phyloP scores from a whole-genome alignment of 768 basidiomycete species.

The Mycena epipterygia region DNA sequence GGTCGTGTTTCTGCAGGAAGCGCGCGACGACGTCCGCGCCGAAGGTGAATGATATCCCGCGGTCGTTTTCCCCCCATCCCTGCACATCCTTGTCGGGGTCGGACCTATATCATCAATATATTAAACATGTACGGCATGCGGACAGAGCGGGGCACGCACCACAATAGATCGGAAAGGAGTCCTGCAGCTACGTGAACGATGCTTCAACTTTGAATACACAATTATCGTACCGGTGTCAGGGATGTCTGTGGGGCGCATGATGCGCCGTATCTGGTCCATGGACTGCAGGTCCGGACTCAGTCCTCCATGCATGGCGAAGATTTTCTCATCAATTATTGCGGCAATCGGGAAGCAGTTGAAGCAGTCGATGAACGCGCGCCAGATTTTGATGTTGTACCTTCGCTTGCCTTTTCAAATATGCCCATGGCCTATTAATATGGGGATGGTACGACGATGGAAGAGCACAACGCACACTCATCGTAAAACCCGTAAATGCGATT shows the following conservation, averaged over 20 bases:
- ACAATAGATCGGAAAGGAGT: neutral
- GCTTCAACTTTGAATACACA: neutral
- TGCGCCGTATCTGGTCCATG: slow-evolving; percentile 99
- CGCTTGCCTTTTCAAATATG: slow-evolving; percentile 84
- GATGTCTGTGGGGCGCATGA: slow-evolving; percentile 99
- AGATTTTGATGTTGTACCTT: slow-evolving; percentile 99
- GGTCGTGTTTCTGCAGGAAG: slow-evolving; percentile 99
- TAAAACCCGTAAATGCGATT: slow-evolving; percentile 28
- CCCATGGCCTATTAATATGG: neutral
- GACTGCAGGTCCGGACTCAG: slow-evolving; percentile 96
- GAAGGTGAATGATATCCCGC: slow-evolving; percentile 98
- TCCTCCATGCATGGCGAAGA: slow-evolving; percentile 99
- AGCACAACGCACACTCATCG: slow-evolving; percentile 26
- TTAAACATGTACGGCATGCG: neutral
- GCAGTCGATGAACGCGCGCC: slow-evolving; percentile 99
- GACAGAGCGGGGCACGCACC: neutral
- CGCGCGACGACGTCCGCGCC: slow-evolving; percentile 97
- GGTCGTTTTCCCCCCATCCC: slow-evolving; percentile 99
- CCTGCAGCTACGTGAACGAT: neutral
- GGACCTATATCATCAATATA: slow-evolving; percentile 52
- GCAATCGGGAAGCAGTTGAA: slow-evolving; percentile 99
- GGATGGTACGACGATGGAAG: no score
- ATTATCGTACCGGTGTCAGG: slow-evolving; percentile 85
- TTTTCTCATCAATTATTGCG: slow-evolving; percentile 99
- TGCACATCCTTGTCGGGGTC: slow-evolving; percentile 99